Percentiles rank a stretch among this genome's conserved stretches.
These are phyloP conservation scores for Fusarium siculi DNA, from an alignment of 2,329 filamentous ascomycete genomes.

Conservation along the genomic window DNA sequence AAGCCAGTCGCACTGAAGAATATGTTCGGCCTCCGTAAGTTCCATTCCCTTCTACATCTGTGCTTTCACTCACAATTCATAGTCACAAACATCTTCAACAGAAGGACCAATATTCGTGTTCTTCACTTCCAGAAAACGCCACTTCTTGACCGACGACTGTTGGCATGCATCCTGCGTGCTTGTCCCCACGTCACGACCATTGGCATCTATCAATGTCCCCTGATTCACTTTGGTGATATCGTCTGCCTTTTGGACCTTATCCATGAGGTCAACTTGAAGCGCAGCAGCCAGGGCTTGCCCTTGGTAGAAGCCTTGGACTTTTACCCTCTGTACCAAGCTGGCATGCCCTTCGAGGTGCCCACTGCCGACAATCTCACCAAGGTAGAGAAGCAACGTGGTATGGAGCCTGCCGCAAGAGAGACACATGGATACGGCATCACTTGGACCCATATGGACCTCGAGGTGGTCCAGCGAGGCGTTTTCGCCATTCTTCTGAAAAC, in stretches of 20 bases:
- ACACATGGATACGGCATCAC: slow-evolving; percentile 45
- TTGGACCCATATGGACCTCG: slow-evolving; percentile 38
- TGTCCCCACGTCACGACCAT: slow-evolving; percentile 48
- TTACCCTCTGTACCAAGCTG: slow-evolving; percentile 47
- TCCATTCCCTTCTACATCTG: not conserved
- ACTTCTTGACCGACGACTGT: slow-evolving; percentile 47
- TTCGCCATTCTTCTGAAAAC: slow-evolving; percentile 49
- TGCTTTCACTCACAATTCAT: slow-evolving; percentile 12
- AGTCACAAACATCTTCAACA: slow-evolving; percentile 42
- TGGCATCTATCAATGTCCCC: slow-evolving; percentile 52
- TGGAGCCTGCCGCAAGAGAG: not conserved
- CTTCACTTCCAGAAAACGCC: slow-evolving; percentile 47
- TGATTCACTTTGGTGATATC: slow-evolving; percentile 52
- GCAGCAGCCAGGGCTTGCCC: slow-evolving; percentile 12
- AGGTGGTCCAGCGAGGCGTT: slow-evolving; percentile 49
- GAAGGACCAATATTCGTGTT: slow-evolving; percentile 33
- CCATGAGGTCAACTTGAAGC: slow-evolving; percentile 47
- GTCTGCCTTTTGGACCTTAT: slow-evolving; percentile 50
- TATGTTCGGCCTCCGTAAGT: slow-evolving; percentile 39
- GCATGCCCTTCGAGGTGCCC: slow-evolving; percentile 33
- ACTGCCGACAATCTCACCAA: not conserved
- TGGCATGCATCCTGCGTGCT: slow-evolving; percentile 50
- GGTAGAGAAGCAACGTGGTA: not conserved
- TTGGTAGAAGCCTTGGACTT: slow-evolving; percentile 48
- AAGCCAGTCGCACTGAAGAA: slow-evolving; percentile 18